Evolutionary conservation across 257 asterid species (phyloP), one percentile per base, ranked within the genome.

Genomic region (Primulina huaijiensis): DNA sequence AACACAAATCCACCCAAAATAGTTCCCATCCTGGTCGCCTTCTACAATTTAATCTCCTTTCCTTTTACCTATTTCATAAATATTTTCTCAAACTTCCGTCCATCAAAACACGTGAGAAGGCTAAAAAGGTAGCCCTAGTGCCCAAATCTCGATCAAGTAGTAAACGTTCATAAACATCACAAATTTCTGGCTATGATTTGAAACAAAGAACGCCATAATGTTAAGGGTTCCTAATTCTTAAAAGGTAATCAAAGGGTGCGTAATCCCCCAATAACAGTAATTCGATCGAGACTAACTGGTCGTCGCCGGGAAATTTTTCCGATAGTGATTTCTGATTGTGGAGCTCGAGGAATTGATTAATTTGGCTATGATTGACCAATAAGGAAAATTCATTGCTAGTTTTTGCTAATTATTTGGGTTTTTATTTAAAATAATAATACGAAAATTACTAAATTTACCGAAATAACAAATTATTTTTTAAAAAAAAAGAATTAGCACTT

Each of bases 1-100:
- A 90, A 79, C 58, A 85, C 84, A 85, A 86, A 80, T 37, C 89
- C 88, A 40, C 81, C 85, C 70, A 88, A 71, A 82, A 90, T 79
- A 63, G 81, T 82, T 46, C 84, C 88, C 97, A 90, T 90, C 38
- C 50, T 75, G 53, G 60, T 71, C 65, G 58, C 71, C 40, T 57
- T 81, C 75, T 72, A 78, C 77, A 84, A 79, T 81, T 71, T 78
- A 78, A 78, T 65, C 77, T 74, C 86, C 76, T 75, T 65, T 25
- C 23, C 43, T 40, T 65, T 1, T 43, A 43, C 2, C 53, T 3
- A 46, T 46, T 40, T 46, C 20, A 46, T 14, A 16, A 12, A 12
- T 37, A 40, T 40, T 40, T 1, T 67, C 43, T 61, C 72, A 38
- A 66, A 67, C 62, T 30, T 8, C 43, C 11, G 40, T 69, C 64